These are phyloP conservation scores for Paramecium bursaria DNA, from an alignment of 73 alveolate species.

Conservation along the genomic window DNA sequence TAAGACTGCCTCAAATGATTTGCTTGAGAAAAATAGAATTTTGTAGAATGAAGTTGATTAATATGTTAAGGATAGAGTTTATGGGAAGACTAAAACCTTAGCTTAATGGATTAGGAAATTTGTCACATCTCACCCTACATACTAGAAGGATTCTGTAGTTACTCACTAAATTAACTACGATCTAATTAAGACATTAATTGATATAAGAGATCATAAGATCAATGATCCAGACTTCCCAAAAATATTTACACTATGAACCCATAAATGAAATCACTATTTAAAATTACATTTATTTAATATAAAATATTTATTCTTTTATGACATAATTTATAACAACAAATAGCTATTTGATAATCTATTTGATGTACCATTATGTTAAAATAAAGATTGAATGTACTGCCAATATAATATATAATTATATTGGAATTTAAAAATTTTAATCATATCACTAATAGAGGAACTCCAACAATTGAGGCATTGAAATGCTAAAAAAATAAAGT, in stretches of 20 bases:
- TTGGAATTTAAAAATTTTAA: background rate
- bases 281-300: no score
- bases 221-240: slow-evolving; percentile 60
- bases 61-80: slow-evolving; percentile 79
- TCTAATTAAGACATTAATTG: slow-evolving; percentile 63
- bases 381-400: background rate
- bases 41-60: slow-evolving; percentile 65
- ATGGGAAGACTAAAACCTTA: slow-evolving; percentile 90
- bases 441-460: background rate
- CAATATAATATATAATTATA: background rate
- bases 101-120: slow-evolving; percentile 90
- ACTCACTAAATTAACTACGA: slow-evolving; percentile 80
- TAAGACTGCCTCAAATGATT: background rate
- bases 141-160: slow-evolving; percentile 86
- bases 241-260: slow-evolving; percentile 22
- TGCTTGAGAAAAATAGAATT: slow-evolving; percentile 64
- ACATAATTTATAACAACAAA: no score
- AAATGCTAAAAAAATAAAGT: no score
- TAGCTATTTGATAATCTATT: no score
- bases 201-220: slow-evolving; percentile 22
- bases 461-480: background rate
- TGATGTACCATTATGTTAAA: no score
- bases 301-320: no score
- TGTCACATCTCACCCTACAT: slow-evolving; percentile 84
- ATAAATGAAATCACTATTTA: background rate